A percentile compares a stretch with the other conserved stretches of the same genome.
These are phyloP conservation scores for Aspergillus sclerotialis DNA, from an alignment of 2,329 filamentous ascomycete species.

Conservation along the genomic window DNA sequence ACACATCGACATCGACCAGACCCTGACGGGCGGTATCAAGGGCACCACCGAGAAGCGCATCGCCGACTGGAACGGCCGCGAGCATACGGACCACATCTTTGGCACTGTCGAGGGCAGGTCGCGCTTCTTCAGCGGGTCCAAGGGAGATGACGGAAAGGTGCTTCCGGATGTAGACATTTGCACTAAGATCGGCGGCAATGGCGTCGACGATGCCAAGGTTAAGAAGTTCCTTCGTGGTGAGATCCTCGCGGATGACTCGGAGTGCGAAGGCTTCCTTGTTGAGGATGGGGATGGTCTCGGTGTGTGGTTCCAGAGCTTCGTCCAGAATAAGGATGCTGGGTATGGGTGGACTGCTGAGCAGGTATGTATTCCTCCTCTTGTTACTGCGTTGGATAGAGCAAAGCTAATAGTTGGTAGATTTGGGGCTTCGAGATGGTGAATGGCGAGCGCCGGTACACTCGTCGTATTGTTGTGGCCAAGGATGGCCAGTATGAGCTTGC, in stretches of 20 bases:
- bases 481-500: constrained; percentile 26
- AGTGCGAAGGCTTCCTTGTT: constrained; percentile 41
- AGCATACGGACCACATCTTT: constrained; percentile 74
- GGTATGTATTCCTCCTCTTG: constrained; percentile 21
- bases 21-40: constrained; percentile 62
- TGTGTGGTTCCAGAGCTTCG: constrained; percentile 43
- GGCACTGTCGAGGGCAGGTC: constrained; percentile 60
- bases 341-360: constrained; percentile 49
- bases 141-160: constrained; percentile 31
- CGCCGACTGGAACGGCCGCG: constrained; percentile 53
- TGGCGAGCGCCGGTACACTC: constrained; percentile 35
- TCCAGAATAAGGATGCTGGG: constrained; percentile 38
- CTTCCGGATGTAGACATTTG: constrained; percentile 28
- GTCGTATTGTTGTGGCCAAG: constrained; percentile 36
- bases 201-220: constrained; percentile 32
- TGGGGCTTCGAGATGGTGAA: constrained; percentile 42
- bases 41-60: constrained; percentile 55
- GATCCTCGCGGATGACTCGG: constrained; percentile 46
- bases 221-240: constrained; percentile 34
- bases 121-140: constrained; percentile 38
- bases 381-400: neutral
- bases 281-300: constrained; percentile 37
- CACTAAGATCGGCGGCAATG: constrained; percentile 31
- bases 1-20: constrained; percentile 67
- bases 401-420: constrained; percentile 22